Evolutionary conservation across 1,284 basidiomycete genomes (phyloP), one percentile per base, ranked within the genome.

Genomic region (Pascua sp.): DNA sequence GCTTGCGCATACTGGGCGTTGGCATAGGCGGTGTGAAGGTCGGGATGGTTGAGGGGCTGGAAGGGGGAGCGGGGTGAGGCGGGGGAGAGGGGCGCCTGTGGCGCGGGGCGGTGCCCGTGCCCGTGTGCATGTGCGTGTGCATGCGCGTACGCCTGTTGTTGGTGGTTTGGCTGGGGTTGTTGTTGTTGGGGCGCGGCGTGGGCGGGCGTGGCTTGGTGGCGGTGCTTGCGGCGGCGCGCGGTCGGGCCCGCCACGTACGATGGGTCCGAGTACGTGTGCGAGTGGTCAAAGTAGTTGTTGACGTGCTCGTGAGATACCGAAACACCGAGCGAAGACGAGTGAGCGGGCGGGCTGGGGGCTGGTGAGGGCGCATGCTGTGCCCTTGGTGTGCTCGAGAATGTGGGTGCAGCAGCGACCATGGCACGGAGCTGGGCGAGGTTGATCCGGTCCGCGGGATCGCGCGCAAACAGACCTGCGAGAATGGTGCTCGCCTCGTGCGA

Each of bases 361-460:
- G 47, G 12, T 9, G 40, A 11, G 16, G 16, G 10, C 8, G 42
- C 24, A 7, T 32, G 24, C 24, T 32, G 24, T 32, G 24, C 24
- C 24, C 24, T 32, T n/a, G 16, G 32, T 16, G 39, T 13, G 47
- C 24, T 83, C 63, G 85, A 88, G 78, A 92, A 90, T 2, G 81
- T 83, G 40, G 83, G 80, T 41, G 90, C 79, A 2, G 75, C 73
- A 38, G 83, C 62, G 60, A 92, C 81, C 60, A 81, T 81, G 47
- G 75, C 65, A 24, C 86, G 82, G 2, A 93, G 80, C 37, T 87
- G 82, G 7, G 78, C 74, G 54, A 93, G 78, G n/a, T 81, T 79
- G 53, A 85, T 69, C 77, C 82, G 43, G 77, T 84, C 42, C 78
- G 80, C 13, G 73, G 80, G 57, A 72, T 82, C 60, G 80, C 86